Percentiles rank a stretch among this genome's conserved stretches.
These are phyloP conservation scores for Thuidium tamariscinum DNA, from an alignment of 225 moss, liverwort and hornwort genomes.

Conservation along the genomic window DNA sequence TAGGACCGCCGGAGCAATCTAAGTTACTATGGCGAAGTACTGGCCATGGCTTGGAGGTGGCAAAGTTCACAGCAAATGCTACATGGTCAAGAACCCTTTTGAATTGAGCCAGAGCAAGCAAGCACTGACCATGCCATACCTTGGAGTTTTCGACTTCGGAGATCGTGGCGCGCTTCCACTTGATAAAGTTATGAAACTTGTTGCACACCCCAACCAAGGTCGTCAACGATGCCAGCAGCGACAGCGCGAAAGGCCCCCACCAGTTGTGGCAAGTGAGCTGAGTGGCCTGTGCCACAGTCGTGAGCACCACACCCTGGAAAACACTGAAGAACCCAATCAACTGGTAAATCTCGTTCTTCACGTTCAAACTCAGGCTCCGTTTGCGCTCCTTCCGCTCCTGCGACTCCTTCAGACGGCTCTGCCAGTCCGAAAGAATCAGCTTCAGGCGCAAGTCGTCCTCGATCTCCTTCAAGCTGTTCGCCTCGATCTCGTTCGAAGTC, in stretches of 20 bases:
- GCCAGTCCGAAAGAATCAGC: conserved; percentile 10
- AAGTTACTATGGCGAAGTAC: neutral
- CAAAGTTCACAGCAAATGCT: neutral
- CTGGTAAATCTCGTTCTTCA: conserved; percentile 21
- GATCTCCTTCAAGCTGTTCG: neutral
- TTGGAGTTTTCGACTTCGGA: neutral
- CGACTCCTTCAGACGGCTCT: neutral
- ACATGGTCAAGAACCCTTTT: neutral
- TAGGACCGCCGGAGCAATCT: neutral
- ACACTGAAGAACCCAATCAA: conserved; percentile 12
- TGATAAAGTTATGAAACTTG: conserved; percentile 13
- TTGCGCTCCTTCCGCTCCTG: conserved; percentile 11
- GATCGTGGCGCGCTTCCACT: conserved; percentile 12
- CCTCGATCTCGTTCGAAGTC: conserved; percentile 11
- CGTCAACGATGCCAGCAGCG: neutral
- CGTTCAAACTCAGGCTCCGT: neutral
- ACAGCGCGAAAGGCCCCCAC: conserved; percentile 26
- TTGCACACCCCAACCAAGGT: conserved; percentile 1
- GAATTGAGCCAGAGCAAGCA: neutral
- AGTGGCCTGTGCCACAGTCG: conserved; percentile 6
- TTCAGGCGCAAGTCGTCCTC: neutral
- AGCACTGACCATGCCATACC: neutral
- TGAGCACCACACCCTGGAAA: conserved; percentile 21
- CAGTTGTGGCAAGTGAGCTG: conserved; percentile 9
- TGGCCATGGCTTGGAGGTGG: neutral